These are phyloP conservation scores for Hippophae rhamnoides DNA, from an alignment of 306 rosid genomes.

Conservation along the genomic window DNA sequence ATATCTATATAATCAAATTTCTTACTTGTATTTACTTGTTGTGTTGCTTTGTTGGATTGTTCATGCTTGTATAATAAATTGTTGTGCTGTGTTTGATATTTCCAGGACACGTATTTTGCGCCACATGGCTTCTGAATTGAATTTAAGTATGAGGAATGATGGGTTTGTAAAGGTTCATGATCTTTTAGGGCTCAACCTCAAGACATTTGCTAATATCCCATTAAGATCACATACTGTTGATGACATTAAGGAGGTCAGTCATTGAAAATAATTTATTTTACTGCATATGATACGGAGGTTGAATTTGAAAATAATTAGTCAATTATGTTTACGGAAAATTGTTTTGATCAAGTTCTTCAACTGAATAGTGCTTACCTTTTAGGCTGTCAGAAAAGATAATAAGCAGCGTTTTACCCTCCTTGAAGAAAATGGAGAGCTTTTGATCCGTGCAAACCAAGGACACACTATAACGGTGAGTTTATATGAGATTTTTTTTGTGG, in stretches of 20 bases:
- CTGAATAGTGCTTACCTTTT: slow-evolving; percentile 16
- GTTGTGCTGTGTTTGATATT: neutral
- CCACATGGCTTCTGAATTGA: slow-evolving; percentile 78
- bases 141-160: slow-evolving; percentile 61
- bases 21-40: neutral
- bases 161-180: slow-evolving; percentile 77
- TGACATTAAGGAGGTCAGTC: slow-evolving; percentile 77
- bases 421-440: slow-evolving; percentile 72
- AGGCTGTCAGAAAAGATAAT: slow-evolving; percentile 82
- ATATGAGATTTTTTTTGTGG: slow-evolving; percentile 1
- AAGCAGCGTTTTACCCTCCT: slow-evolving; percentile 81
- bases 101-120: slow-evolving; percentile 79
- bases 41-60: neutral
- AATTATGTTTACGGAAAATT: neutral
- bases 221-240: slow-evolving; percentile 64
- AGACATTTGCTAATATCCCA: slow-evolving; percentile 75
- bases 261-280: slow-evolving; percentile 1
- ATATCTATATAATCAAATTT: neutral
- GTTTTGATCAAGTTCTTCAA: neutral
- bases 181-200: slow-evolving; percentile 55
- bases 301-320: neutral
- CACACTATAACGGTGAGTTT: slow-evolving; percentile 55
- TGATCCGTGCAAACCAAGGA: slow-evolving; percentile 92
- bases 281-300: too few species aligned
- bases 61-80: neutral